These are phyloP conservation scores for Phylloporus sp. DNA, from an alignment of 768 basidiomycete genomes.

Conservation along the genomic window DNA sequence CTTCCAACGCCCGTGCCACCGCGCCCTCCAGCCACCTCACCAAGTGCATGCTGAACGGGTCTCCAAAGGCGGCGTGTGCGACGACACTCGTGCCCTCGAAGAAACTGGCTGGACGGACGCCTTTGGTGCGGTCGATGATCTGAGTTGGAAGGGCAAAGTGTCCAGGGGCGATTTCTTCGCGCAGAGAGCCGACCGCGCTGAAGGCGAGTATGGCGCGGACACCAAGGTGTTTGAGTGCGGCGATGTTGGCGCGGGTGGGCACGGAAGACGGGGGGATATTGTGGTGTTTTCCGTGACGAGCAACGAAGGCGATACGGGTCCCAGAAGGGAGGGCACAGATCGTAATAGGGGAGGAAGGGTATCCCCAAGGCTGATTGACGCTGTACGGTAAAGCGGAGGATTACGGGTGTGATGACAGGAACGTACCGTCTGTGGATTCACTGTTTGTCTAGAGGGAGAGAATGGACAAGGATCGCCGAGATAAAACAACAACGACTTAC, in stretches of 20 bases:
- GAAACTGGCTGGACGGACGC: conserved; percentile 81
- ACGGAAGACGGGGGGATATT: conserved; percentile 73
- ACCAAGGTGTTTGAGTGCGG: conserved; percentile 89
- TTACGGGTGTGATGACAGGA: neutral
- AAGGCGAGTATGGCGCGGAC: conserved; percentile 88
- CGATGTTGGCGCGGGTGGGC: conserved; percentile 88
- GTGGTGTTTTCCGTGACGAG: conserved; percentile 86
- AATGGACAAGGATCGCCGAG: neutral
- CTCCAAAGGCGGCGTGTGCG: conserved; percentile 91
- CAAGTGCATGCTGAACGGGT: conserved; percentile 73
- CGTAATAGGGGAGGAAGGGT: conserved; percentile 86
- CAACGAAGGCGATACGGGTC: conserved; percentile 78
- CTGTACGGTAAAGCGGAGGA: neutral
- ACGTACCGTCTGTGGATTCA: conserved; percentile 78
- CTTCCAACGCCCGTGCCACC: conserved; percentile 58
- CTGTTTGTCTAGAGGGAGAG: conserved; percentile 47
- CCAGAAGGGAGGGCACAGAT: conserved; percentile 86
- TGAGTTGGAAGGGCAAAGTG: conserved; percentile 85
- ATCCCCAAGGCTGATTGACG: conserved; percentile 78
- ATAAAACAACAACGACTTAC: conserved; percentile 43
- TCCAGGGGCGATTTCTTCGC: conserved; percentile 89
- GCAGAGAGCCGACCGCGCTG: conserved; percentile 90
- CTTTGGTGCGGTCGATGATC: conserved; percentile 96
- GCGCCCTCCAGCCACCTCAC: conserved; percentile 59
- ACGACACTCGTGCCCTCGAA: conserved; percentile 81